A percentile compares a stretch with the other conserved stretches of the same genome.
Conservation (phyloP, 306 rosid genomes). For the Pterocarpus macrocarpus region DNA sequence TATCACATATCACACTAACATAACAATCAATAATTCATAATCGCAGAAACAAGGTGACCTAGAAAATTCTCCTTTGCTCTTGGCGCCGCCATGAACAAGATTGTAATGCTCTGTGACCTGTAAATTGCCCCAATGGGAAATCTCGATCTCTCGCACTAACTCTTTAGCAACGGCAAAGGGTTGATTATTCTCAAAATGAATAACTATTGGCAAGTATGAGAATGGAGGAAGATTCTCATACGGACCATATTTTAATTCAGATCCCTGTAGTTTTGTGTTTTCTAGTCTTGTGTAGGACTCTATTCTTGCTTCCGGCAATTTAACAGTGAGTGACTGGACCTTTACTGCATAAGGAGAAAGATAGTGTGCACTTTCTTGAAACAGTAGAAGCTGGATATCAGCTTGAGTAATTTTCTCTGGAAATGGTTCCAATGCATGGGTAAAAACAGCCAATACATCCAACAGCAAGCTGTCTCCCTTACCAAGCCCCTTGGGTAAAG, state of each 20-base stretch:
- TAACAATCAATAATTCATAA: slow-evolving; percentile 33
- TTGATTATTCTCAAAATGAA: slow-evolving; percentile 90
- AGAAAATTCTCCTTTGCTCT: slow-evolving; percentile 94
- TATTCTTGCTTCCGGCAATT: slow-evolving; percentile 88
- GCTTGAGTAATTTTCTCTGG: slow-evolving; percentile 92
- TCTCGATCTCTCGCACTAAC: slow-evolving; percentile 86
- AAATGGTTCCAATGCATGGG: slow-evolving; percentile 73
- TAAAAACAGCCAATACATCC: slow-evolving; percentile 79
- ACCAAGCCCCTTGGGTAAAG: slow-evolving; percentile 78
- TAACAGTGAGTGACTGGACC: slow-evolving; percentile 75
- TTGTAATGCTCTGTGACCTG: slow-evolving; percentile 94
- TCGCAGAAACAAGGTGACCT: slow-evolving; percentile 63
- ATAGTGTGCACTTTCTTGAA: slow-evolving; percentile 79
- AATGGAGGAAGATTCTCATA: slow-evolving; percentile 77
- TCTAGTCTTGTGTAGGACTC: slow-evolving; percentile 84
- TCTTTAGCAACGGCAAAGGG: slow-evolving; percentile 93
- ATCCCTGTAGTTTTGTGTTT: slow-evolving; percentile 75
- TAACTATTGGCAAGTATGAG: slow-evolving; percentile 71
- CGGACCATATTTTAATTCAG: slow-evolving; percentile 95
- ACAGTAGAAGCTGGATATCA: slow-evolving; percentile 86
- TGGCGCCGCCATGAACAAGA: slow-evolving; percentile 87
- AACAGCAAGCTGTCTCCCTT: slow-evolving; percentile 73
- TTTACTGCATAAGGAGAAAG: slow-evolving; percentile 86
- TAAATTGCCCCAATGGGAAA: slow-evolving; percentile 97
- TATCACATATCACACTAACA: slow-evolving; percentile 39